Evolutionary conservation across 108 stramenopile genomes (phyloP), one percentile per base, ranked within the genome.

Genomic region (Cylindrotheca fusiformis): DNA sequence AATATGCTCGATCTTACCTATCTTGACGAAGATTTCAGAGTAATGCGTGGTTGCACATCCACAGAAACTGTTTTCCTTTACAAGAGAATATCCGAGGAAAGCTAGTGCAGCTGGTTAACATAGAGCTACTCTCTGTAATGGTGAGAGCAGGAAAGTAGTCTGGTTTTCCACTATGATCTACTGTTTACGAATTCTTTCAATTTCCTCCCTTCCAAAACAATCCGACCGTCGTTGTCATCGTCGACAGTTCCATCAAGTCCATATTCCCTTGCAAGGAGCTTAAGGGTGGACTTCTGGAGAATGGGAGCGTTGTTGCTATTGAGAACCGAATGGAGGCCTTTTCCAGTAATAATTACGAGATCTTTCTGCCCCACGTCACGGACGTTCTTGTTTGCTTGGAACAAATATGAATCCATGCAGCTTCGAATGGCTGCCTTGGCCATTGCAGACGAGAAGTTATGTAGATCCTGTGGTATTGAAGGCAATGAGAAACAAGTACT

Each of bases 21-120:
- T 69, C 63, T 93, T 57, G 91, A 93, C 50, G 84, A 93, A 32
- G 86, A 87, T 66, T 54, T 90, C 20, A 50, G 91, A 53, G 71
- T 93, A 30, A 93, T 93, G 91, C 68, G 91, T 50, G 91, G 91
- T 22, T 90, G 79, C 49, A 93, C 91, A 23, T 83, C 86, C 47
- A 75, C 82, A 19, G 87, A 93, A 46, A 82, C 86, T 27, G 64
- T 93, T 29, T 89, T 93, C 61, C 67, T 93, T 26, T 93, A 78
- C 63, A 67, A 72, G 64, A 80, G 73, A 65, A 41, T 69, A 6
- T 31, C 8, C 6, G 8, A 36, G 22, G 57, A 27, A 32, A 36
- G 57, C 10, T 19, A 58, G 2, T 12, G 4, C 3, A 23, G 24
- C 19, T 14, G 18, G 4, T 24, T 27, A 28, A 3, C 54, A 28